Conservation (phyloP, 805 yeast genomes). For the Teunomyces gatunensis region DNA sequence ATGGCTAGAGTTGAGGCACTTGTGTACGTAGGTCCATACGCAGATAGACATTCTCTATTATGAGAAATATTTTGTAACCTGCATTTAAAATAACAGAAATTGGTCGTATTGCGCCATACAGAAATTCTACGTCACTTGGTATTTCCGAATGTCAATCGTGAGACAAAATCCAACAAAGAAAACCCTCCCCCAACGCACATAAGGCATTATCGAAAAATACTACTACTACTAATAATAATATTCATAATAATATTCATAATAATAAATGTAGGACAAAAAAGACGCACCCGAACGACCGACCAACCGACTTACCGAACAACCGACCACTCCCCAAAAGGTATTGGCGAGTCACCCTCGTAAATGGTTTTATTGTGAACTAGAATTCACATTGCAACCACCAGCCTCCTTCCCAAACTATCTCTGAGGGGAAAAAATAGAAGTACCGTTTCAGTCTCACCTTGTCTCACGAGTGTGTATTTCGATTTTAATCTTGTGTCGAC, state of each 20-base stretch:
- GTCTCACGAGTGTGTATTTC: not conserved
- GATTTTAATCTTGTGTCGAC: not conserved
- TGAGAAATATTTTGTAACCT: not conserved
- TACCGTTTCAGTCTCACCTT: not conserved
- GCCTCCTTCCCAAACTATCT: no score
- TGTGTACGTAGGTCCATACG: not conserved
- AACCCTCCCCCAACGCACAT: not conserved
- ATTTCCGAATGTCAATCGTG: not conserved
- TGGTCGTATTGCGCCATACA: not conserved
- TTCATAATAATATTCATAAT: no score
- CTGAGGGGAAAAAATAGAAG: no score
- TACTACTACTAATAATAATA: no score
- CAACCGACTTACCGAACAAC: no score
- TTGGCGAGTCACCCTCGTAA: no score
- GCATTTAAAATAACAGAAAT: not conserved
- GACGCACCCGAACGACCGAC: no score
- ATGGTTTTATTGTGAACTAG: no score
- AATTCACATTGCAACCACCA: no score
- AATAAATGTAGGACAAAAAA: no score
- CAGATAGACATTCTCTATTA: not conserved
- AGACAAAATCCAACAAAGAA: not conserved
- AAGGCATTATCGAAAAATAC: no score
- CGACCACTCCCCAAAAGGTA: no score
- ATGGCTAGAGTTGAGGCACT: not conserved
- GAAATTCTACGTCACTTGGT: not conserved